Evolutionary conservation across 441 rosid genomes (phyloP), one percentile per base, ranked within the genome.

Genomic region (Rhodomyrtus psidioides): DNA sequence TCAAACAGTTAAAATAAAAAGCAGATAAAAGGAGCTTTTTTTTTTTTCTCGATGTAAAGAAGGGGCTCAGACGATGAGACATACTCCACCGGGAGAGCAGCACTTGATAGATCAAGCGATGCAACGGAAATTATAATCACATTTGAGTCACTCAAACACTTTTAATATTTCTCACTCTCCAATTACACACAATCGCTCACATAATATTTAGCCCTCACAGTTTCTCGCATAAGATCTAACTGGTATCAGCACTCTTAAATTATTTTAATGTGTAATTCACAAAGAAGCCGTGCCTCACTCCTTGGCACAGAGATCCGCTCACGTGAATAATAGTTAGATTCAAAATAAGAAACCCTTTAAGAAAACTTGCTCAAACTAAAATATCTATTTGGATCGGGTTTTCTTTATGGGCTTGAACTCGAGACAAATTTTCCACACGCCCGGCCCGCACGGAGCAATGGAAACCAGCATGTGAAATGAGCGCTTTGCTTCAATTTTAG

Each of bases 131-230:
- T 55, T 23, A 55, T 10, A 23, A 55, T 55, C 2, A 9, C n/a
- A 23, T 5, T 23, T 0, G 12, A 10, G 14, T 10, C 27, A 24
- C 15, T 56, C 3, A 10, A 56, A 2, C 3, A 24, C 0, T 2
- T 12, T 12, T 8, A 12, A 14, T 56, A 56, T 10, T 56, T 56
- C 3, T 24, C 15, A 0, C 24, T 24, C 14, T 3, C 7, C 14
- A 56, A 9, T 57, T 26, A 57, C n/a, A 57, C 13, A 1, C 13
- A 57, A 12, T 26, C 5, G 12, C n/a, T 26, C 0, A 2, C 28
- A 57, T 2, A 12, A 1, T 26, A 12, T 24, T 56, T 56, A 24
- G 27, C 7, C 3, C 26, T 56, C 7, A 0, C 1, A 0, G 0
- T 56, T 56, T 0, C 14, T 56, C 5, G 15, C 7, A 2, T 2